Base-by-base conservation (phyloP, 1,284 basidiomycete genomes). In the Malassezia arunalokei region DNA sequence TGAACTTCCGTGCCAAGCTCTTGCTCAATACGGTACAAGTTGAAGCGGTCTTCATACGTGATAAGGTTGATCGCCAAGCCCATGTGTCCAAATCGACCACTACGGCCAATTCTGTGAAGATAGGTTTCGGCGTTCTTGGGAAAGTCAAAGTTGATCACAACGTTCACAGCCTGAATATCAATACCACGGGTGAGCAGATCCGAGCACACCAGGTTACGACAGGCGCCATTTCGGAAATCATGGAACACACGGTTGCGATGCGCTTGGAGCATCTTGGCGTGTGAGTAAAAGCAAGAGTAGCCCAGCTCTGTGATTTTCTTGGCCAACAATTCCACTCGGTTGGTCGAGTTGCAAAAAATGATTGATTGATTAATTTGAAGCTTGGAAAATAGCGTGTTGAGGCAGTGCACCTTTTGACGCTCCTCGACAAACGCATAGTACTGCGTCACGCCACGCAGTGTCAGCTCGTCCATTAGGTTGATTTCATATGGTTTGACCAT, bases 301-400 rank as follows among this genome's bases (percentile, higher is more conserved):
- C 94, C 94, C 49, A 96, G 84, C 71, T 98, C 92, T 15, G 92
- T 98, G 65, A 98, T 89, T 77, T 98, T 98, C 78, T 96, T 95
- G 59, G 94, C 94, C 57, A 98, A 81, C 43, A 98, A 83, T 76
- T 98, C 92, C 76, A 98, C 92, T 59, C 92, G 90, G 78, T 95
- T 95, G 67, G 92, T 98, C 58, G 91, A 95, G 79, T 96, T 96
- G 77, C 92, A 96, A 78, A 96, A 96, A 73, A 96, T 96, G 77
- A 96, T 96, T 55, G 90, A 94, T 78, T 96, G 91, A 77, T 96
- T 96, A 80, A 96, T 96, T 86, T 96, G 91, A 48, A 96, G 82
- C 80, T 91, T 91, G 62, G 87, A 90, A 79, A 94, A 94, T 64
- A 94, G 82, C 51, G 90, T 94, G 79, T 94, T 94, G 61, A 94